Evolutionary conservation across 495 filamentous ascomycete species (phyloP).

Genomic region (Penicillium mononematosum): DNA sequence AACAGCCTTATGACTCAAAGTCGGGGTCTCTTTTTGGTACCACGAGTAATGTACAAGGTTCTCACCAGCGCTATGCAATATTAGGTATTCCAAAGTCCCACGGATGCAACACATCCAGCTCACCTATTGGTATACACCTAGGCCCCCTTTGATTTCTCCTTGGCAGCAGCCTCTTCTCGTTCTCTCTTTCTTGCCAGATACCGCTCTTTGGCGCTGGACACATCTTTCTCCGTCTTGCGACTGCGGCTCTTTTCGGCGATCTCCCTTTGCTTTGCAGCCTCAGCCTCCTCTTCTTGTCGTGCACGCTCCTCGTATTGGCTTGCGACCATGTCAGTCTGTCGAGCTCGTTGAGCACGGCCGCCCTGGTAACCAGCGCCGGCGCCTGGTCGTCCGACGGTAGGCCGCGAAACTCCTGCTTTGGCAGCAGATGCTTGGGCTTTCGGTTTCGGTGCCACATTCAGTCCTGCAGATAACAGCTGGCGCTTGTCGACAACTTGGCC

Average conservation of each 20-base stretch:
- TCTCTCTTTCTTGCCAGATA: slow-evolving; percentile 83
- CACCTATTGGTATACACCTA: neutral
- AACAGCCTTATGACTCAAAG: slow-evolving; percentile 1
- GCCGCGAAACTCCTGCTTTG: slow-evolving; percentile 29
- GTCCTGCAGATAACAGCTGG: slow-evolving; percentile 79
- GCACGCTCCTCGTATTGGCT: slow-evolving; percentile 63
- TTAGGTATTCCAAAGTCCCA: slow-evolving; percentile 2
- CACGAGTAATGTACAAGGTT: slow-evolving; percentile 8
- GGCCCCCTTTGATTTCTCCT: slow-evolving; percentile 23
- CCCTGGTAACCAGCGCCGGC: slow-evolving; percentile 37
- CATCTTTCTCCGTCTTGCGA: slow-evolving; percentile 71
- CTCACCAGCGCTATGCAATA: slow-evolving; percentile 6
- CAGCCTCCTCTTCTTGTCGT: slow-evolving; percentile 75
- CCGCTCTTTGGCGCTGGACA: slow-evolving; percentile 81
- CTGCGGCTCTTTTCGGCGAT: slow-evolving; percentile 73
- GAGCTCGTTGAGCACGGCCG: slow-evolving; percentile 64
- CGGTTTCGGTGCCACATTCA: slow-evolving; percentile 73
- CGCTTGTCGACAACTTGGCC: slow-evolving; percentile 93
- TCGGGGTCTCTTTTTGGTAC: slow-evolving; percentile 2
- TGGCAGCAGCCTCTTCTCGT: slow-evolving; percentile 60
- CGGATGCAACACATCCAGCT: slow-evolving; percentile 9
- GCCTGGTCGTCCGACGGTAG: slow-evolving; percentile 30
- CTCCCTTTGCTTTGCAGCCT: slow-evolving; percentile 62
- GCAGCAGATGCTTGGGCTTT: slow-evolving; percentile 40
- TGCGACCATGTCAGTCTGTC: slow-evolving; percentile 86